Conservation (phyloP, 345 rosid genomes). For the Corchorus olitorius region DNA sequence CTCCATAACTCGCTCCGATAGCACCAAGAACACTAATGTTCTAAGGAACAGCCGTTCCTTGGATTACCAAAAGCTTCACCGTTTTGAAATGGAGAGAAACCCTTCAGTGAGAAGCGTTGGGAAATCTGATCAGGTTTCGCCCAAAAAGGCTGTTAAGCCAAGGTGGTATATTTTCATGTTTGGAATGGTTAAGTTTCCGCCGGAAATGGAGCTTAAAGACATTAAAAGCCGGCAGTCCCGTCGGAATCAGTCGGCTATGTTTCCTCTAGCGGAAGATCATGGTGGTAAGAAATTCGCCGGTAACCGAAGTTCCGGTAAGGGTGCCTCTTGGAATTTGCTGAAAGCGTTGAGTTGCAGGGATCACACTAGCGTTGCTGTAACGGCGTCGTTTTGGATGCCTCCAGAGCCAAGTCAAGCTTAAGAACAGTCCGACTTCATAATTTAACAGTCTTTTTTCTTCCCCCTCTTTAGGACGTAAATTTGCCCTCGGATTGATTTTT, state of each 20-base stretch:
- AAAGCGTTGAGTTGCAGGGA: slow-evolving; percentile 69
- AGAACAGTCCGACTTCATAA: no score
- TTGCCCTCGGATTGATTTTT: neutral
- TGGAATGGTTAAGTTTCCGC: slow-evolving; percentile 61
- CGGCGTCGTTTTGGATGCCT: slow-evolving; percentile 53
- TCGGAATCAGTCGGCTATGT: slow-evolving; percentile 46
- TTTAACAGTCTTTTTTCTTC: neutral
- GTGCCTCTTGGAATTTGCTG: slow-evolving; percentile 51
- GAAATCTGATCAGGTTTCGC: slow-evolving; percentile 14
- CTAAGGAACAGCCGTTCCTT: slow-evolving; percentile 67
- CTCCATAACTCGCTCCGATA: slow-evolving; percentile 26
- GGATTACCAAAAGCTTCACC: slow-evolving; percentile 44
- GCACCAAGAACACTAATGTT: slow-evolving; percentile 27
- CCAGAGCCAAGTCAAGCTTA: neutral
- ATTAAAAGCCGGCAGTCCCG: slow-evolving; percentile 70
- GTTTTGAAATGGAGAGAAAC: slow-evolving; percentile 29
- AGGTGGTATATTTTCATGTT: slow-evolving; percentile 68
- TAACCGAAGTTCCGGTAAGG: slow-evolving; percentile 36
- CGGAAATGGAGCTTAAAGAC: slow-evolving; percentile 63
- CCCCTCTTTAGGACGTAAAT: neutral
- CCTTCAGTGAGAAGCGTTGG: slow-evolving; percentile 31
- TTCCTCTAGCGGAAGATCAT: slow-evolving; percentile 33
- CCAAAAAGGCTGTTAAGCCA: slow-evolving; percentile 37
- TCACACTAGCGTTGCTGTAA: slow-evolving; percentile 51
- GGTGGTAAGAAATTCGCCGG: slow-evolving; percentile 21